Evolutionary conservation across 768 basidiomycete genomes (phyloP).

Genomic region (Porphyrellus cyaneotinctus): DNA sequence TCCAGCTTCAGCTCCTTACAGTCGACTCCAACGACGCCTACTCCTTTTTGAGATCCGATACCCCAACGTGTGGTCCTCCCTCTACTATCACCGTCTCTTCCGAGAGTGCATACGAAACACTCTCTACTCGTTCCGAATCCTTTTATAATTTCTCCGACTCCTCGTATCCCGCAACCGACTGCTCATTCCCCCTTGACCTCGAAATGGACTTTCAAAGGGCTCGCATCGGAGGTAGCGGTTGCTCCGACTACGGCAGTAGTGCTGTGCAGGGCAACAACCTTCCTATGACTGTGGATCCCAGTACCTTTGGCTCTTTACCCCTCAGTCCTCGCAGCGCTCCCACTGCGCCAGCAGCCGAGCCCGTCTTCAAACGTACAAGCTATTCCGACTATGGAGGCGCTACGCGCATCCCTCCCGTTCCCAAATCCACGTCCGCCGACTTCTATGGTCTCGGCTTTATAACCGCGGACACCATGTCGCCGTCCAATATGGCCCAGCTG

Average conservation of each 20-base stretch:
- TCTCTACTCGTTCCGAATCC: constrained; percentile 66
- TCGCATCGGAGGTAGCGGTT: constrained; percentile 45
- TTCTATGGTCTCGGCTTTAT: constrained; percentile 39
- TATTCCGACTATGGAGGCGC: constrained; percentile 66
- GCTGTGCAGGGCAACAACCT: constrained; percentile 34
- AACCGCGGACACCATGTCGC: constrained; percentile 46
- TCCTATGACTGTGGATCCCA: constrained; percentile 47
- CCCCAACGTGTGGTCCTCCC: constrained; percentile 64
- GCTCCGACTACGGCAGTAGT: constrained; percentile 51
- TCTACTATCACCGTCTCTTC: constrained; percentile 78
- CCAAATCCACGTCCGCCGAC: constrained; percentile 48
- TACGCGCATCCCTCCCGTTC: constrained; percentile 44
- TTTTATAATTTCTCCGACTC: constrained; percentile 63
- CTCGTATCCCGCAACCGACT: constrained; percentile 45
- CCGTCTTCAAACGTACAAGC: constrained; percentile 42
- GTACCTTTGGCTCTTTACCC: constrained; percentile 54
- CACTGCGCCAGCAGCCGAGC: constrained; percentile 29
- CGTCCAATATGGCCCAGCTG: constrained; percentile 50
- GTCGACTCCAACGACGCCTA: constrained; percentile 65
- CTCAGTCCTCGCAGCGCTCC: constrained; percentile 55
- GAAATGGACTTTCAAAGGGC: constrained; percentile 71
- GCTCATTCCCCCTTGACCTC: constrained; percentile 60
- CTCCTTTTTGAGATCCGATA: constrained; percentile 58
- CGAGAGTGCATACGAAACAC: constrained; percentile 69
- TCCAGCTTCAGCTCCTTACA: constrained; percentile 57